phyloP scores from a whole-genome alignment of 805 yeast genomes.

The Komagataella pastoris region DNA sequence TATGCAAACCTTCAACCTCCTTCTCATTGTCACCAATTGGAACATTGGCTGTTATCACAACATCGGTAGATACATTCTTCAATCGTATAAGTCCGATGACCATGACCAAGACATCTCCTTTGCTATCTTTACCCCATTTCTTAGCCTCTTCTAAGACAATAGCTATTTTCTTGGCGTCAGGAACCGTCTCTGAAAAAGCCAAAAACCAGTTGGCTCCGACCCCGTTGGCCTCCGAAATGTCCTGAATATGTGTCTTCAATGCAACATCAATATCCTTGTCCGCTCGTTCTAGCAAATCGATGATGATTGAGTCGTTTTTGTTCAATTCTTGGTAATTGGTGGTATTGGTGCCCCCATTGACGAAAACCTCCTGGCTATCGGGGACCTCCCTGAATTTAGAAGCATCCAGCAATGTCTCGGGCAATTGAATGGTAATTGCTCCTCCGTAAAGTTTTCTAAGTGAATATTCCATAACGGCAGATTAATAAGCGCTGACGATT shows the following conservation, averaged over 20 bases:
- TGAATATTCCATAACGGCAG: slow-evolving; percentile 5
- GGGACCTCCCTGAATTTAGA: slow-evolving; percentile 74
- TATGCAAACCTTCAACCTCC: slow-evolving; percentile 13
- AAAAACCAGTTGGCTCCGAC: slow-evolving; percentile 14
- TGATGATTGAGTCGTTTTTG: slow-evolving; percentile 41
- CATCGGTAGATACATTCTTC: slow-evolving; percentile 39
- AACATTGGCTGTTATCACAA: slow-evolving; percentile 44
- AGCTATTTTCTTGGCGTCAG: slow-evolving; percentile 7
- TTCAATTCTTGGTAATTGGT: slow-evolving; percentile 13
- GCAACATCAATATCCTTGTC: slow-evolving; percentile 27
- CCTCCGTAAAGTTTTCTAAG: slow-evolving; percentile 58
- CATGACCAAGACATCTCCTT: slow-evolving; percentile 25
- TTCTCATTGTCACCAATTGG: slow-evolving; percentile 25
- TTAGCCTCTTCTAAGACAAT: slow-evolving; percentile 28
- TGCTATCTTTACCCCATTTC: slow-evolving; percentile 37
- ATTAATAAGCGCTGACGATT: not conserved
- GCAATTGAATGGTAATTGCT: slow-evolving; percentile 49
- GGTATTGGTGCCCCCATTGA: slow-evolving; percentile 22
- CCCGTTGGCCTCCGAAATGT: slow-evolving; percentile 32
- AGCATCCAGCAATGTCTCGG: slow-evolving; percentile 58
- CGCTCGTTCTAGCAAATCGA: slow-evolving; percentile 49
- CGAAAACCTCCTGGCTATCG: slow-evolving; percentile 87
- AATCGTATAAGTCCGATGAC: slow-evolving; percentile 47
- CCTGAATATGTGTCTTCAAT: slow-evolving; percentile 39
- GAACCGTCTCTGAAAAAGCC: not conserved